These are phyloP conservation scores for Carex littledalei DNA, from an alignment of 176 grass and related monocot species.

Conservation along the genomic window DNA sequence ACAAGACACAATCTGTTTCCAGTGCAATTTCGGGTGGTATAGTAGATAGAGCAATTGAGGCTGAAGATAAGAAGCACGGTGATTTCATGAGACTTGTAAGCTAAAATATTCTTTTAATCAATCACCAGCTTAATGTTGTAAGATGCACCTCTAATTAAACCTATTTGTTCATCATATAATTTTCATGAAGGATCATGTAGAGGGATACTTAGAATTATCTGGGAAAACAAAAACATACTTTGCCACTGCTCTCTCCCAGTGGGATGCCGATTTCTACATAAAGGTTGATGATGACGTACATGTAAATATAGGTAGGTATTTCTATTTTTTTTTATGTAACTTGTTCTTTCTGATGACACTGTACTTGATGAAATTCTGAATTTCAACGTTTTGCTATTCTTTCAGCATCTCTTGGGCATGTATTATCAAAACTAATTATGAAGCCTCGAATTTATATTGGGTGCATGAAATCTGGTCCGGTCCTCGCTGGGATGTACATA, in stretches of 20 bases:
- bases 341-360: slow-evolving; percentile 10
- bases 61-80: slow-evolving; percentile 79
- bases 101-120: background rate
- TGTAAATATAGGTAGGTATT: slow-evolving; percentile 84
- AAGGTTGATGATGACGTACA: slow-evolving; percentile 93
- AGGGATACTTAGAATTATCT: slow-evolving; percentile 86
- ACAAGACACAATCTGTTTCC: slow-evolving; percentile 7
- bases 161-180: slow-evolving; percentile 21
- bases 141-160: background rate
- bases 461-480: slow-evolving; percentile 94
- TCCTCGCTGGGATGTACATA: slow-evolving; percentile 55
- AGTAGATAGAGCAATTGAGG: slow-evolving; percentile 65
- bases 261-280: slow-evolving; percentile 90
- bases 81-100: slow-evolving; percentile 87
- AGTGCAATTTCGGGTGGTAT: slow-evolving; percentile 91
- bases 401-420: slow-evolving; percentile 74
- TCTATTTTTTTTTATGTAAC: background rate
- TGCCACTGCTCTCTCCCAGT: slow-evolving; percentile 75
- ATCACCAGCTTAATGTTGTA: background rate
- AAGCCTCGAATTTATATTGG: slow-evolving; percentile 84
- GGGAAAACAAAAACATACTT: slow-evolving; percentile 88
- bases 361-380: background rate
- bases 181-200: slow-evolving; percentile 77
- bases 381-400: background rate
- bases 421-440: slow-evolving; percentile 56